A percentile compares a stretch with the other conserved stretches of the same genome.
phyloP scores from a whole-genome alignment of 1,139 yeast genomes.

The Suhomyces wounanorum region DNA sequence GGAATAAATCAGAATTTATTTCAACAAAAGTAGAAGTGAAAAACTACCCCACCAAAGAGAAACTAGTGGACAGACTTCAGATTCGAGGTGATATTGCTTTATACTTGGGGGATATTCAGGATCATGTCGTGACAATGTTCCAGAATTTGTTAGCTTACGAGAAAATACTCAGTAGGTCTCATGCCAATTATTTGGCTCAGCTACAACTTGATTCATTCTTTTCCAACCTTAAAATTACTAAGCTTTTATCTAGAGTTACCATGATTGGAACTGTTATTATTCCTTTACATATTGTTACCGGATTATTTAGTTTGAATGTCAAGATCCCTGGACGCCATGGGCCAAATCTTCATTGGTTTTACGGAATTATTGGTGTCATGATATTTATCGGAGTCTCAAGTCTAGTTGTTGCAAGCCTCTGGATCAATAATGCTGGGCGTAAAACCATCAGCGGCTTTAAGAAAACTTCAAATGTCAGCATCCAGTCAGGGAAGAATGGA shows the following conservation, averaged over 20 bases:
- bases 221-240: slow-evolving; percentile 80
- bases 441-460: not conserved
- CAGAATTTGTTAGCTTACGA: slow-evolving; percentile 88
- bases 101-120: slow-evolving; percentile 95
- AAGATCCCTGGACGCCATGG: slow-evolving; percentile 71
- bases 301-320: slow-evolving; percentile 96
- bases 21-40: no score
- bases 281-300: slow-evolving; percentile 88
- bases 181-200: slow-evolving; percentile 89
- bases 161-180: slow-evolving; percentile 89
- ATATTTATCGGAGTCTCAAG: slow-evolving; percentile 34
- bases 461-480: not conserved
- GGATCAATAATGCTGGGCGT: slow-evolving; percentile 29
- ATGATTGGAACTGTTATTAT: slow-evolving; percentile 86
- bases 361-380: slow-evolving; percentile 43
- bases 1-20: no score
- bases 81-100: slow-evolving; percentile 84
- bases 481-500: no score
- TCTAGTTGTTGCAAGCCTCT: slow-evolving; percentile 35
- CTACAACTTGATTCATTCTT: slow-evolving; percentile 89
- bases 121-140: slow-evolving; percentile 94
- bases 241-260: slow-evolving; percentile 86
- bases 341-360: slow-evolving; percentile 40
- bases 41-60: not conserved
- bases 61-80: slow-evolving; percentile 39